phyloP scores from a whole-genome alignment of 495 filamentous ascomycete species.

The Penicillium steckii region DNA sequence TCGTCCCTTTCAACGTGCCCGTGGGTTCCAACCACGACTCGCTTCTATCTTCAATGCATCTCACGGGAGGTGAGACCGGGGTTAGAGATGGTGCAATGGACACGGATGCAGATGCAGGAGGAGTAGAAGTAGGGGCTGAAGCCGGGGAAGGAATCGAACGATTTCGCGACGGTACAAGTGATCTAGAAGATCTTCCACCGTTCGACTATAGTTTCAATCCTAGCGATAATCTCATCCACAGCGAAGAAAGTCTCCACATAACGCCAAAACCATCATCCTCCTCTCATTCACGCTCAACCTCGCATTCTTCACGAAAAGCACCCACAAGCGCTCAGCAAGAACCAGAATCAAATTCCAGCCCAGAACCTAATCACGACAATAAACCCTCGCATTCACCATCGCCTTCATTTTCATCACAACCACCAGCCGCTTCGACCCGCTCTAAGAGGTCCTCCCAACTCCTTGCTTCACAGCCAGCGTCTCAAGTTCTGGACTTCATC shows the following conservation, averaged over 20 bases:
- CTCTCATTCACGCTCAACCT: constrained; percentile 4
- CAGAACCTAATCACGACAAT: constrained; percentile 4
- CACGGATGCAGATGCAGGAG: too few species aligned
- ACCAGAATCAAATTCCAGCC: constrained; percentile 3
- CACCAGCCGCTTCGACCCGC: constrained; percentile 13
- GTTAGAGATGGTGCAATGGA: too few species aligned
- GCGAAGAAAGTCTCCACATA: constrained; percentile 11
- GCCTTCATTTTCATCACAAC: not conserved
- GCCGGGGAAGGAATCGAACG: too few species aligned
- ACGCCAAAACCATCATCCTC: constrained; percentile 10
- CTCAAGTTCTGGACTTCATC: constrained; percentile 33
- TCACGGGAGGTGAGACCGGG: too few species aligned
- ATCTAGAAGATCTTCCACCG: constrained; percentile 10
- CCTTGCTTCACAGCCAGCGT: constrained; percentile 4
- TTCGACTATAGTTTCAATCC: not conserved
- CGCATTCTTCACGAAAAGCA: constrained; percentile 9
- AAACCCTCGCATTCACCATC: not conserved
- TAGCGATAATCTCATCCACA: constrained; percentile 14
- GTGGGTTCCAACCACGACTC: constrained; percentile 9
- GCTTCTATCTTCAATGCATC: too few species aligned
- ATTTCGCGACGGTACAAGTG: constrained; percentile 1
- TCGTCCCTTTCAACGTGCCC: not conserved
- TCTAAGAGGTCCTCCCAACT: constrained; percentile 2
- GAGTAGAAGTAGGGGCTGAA: too few species aligned
- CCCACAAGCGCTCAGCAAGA: constrained; percentile 15